phyloP scores from a whole-genome alignment of 2,329 filamentous ascomycete genomes.

The Ilyonectria sp. region DNA sequence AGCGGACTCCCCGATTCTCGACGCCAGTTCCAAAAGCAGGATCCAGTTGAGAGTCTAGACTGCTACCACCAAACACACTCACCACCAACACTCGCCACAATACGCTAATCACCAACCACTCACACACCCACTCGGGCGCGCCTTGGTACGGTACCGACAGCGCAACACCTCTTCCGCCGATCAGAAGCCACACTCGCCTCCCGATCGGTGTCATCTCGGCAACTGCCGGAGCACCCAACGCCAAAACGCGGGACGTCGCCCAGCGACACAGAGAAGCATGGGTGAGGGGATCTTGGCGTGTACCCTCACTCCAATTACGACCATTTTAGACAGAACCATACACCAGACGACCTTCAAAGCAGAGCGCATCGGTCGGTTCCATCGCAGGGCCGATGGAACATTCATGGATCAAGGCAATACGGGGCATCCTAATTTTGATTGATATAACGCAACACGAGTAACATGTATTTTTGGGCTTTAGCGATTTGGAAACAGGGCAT shows the following conservation, averaged over 20 bases:
- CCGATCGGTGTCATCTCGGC: slow-evolving; percentile 24
- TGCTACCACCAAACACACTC: slow-evolving; percentile 5
- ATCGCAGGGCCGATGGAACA: slow-evolving; percentile 11
- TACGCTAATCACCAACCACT: slow-evolving; percentile 22
- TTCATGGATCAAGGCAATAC: slow-evolving; percentile 6
- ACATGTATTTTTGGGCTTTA: slow-evolving; percentile 18
- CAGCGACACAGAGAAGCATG: not conserved
- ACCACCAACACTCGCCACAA: slow-evolving; percentile 25
- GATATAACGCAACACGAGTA: slow-evolving; percentile 20
- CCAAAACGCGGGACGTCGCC: slow-evolving; percentile 10
- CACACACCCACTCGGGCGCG: slow-evolving; percentile 9
- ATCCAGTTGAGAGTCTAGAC: slow-evolving; percentile 22
- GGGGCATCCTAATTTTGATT: slow-evolving; percentile 15
- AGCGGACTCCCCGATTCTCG: slow-evolving; percentile 19
- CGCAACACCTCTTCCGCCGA: slow-evolving; percentile 16
- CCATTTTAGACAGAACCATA: slow-evolving; percentile 14
- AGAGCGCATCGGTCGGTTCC: slow-evolving; percentile 42
- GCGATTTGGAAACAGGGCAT: slow-evolving; percentile 12
- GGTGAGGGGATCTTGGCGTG: slow-evolving; percentile 2
- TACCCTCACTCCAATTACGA: slow-evolving; percentile 10
- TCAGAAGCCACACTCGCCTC: slow-evolving; percentile 4
- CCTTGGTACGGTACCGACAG: slow-evolving; percentile 8
- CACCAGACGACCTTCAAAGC: slow-evolving; percentile 41
- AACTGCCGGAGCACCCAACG: slow-evolving; percentile 13
- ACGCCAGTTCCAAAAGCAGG: slow-evolving; percentile 10